phyloP scores from a whole-genome alignment of 495 filamentous ascomycete species.

The Xylaria palmicola region DNA sequence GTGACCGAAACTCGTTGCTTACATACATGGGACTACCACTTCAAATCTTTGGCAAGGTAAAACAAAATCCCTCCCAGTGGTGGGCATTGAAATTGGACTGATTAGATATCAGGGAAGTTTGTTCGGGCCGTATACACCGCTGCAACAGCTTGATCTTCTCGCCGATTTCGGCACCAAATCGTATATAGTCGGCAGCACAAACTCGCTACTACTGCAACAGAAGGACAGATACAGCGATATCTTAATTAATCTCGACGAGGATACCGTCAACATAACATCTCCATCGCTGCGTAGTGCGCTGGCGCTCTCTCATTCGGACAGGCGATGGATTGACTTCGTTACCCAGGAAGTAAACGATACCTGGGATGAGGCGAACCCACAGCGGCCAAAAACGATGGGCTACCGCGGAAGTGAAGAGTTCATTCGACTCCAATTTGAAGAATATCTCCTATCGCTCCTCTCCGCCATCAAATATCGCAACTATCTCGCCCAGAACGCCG shows the following conservation, averaged over 20 bases:
- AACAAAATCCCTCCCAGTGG: background rate
- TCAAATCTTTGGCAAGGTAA: conserved; percentile 91
- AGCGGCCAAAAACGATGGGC: conserved; percentile 85
- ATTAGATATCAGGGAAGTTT: conserved; percentile 67
- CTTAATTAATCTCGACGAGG: conserved; percentile 92
- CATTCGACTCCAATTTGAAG: conserved; percentile 95
- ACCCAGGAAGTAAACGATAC: conserved; percentile 92
- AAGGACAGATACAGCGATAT: conserved; percentile 98
- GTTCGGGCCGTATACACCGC: conserved; percentile 93
- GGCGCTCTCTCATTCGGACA: conserved; percentile 79
- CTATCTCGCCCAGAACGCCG: conserved; percentile 62
- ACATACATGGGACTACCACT: conserved; percentile 92
- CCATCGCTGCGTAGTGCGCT: conserved; percentile 74
- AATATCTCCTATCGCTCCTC: conserved; percentile 88
- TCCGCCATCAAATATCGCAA: conserved; percentile 87
- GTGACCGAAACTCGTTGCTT: conserved; percentile 85
- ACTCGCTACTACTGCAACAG: conserved; percentile 88
- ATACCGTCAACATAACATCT: conserved; percentile 79
- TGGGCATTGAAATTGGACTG: background rate
- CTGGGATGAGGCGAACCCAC: conserved; percentile 90
- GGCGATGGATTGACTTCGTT: conserved; percentile 95
- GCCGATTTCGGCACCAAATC: conserved; percentile 95
- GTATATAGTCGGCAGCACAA: conserved; percentile 96
- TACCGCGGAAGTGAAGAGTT: conserved; percentile 98
- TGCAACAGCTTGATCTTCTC: conserved; percentile 92